Evolutionary conservation across 73 alveolate genomes (phyloP).

Genomic region (Paramecium caudatum): DNA sequence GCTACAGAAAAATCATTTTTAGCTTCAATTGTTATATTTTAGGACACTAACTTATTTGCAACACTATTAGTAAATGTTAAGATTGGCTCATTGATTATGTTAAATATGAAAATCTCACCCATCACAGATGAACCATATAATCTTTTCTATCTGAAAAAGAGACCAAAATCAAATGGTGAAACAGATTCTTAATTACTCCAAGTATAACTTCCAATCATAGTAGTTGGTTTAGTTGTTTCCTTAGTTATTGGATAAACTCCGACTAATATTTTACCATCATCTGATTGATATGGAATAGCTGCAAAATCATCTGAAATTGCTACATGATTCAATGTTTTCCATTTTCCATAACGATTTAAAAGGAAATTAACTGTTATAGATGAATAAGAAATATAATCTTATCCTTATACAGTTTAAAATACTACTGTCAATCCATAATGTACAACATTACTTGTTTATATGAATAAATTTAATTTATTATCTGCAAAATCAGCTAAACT

Average conservation of each 20-base stretch:
- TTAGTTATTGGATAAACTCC: background rate
- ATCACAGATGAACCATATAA: background rate
- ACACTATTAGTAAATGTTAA: background rate
- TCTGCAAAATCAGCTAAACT: background rate
- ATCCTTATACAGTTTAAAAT: background rate
- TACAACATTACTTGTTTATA: slow-evolving; percentile 19
- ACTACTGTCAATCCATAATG: slow-evolving; percentile 15
- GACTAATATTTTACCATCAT: background rate
- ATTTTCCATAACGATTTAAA: slow-evolving; percentile 38
- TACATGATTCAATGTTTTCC: background rate
- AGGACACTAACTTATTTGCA: background rate
- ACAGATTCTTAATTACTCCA: background rate
- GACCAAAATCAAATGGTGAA: background rate
- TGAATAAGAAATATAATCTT: background rate
- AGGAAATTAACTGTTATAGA: background rate
- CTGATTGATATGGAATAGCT: slow-evolving; percentile 30
- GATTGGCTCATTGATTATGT: background rate
- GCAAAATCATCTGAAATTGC: background rate
- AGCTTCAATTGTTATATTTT: background rate
- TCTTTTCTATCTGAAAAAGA: background rate
- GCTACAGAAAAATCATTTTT: slow-evolving; percentile 12
- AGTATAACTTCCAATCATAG: background rate
- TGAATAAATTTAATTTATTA: background rate
- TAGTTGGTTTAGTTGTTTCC: background rate
- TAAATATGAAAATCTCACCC: background rate